phyloP scores from a whole-genome alignment of 208 protist species.

The Kentomonas sorsogonicus region DNA sequence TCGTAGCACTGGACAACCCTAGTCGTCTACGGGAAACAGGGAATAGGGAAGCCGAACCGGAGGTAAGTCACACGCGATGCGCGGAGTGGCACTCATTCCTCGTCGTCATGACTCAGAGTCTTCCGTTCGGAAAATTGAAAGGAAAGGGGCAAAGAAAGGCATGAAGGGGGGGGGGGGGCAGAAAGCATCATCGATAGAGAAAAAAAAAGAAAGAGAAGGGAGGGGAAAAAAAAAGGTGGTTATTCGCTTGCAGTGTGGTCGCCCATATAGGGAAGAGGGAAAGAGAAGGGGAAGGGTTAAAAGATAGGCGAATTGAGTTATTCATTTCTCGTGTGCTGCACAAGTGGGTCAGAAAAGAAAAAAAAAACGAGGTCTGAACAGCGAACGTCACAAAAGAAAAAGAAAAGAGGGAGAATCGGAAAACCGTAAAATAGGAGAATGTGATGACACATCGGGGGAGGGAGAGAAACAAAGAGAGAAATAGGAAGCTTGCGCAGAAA shows the following conservation, averaged over 20 bases:
- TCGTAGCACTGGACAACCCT: too few species aligned
- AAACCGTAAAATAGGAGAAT: neutral
- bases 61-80: too few species aligned
- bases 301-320: neutral
- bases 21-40: too few species aligned
- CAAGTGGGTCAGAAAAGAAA: neutral
- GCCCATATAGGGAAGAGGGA: neutral
- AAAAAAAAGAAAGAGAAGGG: neutral
- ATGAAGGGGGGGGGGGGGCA: neutral
- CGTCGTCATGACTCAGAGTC: neutral
- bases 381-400: neutral
- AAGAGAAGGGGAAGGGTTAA: neutral
- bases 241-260: neutral
- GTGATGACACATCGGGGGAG: constrained; percentile 1
- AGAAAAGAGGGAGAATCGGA: neutral
- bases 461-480: neutral
- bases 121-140: neutral
- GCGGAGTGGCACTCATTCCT: too few species aligned
- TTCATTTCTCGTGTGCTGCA: neutral
- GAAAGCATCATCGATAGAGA: neutral
- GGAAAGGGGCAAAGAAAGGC: neutral
- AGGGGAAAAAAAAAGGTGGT: neutral
- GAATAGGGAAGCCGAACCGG: too few species aligned
- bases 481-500: neutral
- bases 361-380: neutral